These are phyloP conservation scores for Colletotrichum chrysophilum DNA, from an alignment of 2,329 filamentous ascomycete species.

Conservation along the genomic window DNA sequence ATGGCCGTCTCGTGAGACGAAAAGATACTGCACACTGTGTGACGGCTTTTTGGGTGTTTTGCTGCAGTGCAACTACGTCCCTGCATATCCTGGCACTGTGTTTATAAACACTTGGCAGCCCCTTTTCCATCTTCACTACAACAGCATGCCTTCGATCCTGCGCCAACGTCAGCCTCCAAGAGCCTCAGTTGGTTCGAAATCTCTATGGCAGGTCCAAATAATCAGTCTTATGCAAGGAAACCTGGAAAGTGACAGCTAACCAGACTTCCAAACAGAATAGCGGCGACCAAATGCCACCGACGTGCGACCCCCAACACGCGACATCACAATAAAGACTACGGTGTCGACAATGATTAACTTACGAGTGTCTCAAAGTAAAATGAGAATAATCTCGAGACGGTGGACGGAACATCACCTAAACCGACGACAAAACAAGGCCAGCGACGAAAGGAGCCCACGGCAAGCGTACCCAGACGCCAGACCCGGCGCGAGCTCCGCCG, in stretches of 20 bases:
- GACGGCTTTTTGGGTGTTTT: rapidly evolving
- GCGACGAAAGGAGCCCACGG: background rate
- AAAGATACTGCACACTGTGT: background rate
- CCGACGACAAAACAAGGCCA: background rate
- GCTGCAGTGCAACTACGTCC: background rate
- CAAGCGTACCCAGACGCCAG: background rate
- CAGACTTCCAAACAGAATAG: background rate
- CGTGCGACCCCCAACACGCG: background rate
- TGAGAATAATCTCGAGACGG: background rate
- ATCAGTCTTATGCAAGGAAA: background rate
- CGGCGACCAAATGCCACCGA: background rate
- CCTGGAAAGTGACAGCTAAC: background rate
- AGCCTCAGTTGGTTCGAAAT: too few relatives aligned
- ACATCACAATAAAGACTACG: background rate
- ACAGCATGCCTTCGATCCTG: background rate
- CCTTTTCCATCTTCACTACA: background rate
- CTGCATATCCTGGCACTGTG: background rate
- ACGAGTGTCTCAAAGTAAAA: background rate
- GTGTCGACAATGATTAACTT: too few relatives aligned
- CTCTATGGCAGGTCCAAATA: rapidly evolving
- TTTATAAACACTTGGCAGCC: background rate
- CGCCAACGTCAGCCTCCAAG: too few relatives aligned
- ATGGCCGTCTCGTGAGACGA: background rate
- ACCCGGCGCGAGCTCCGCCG: background rate
- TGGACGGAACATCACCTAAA: background rate